A percentile compares a stretch with the other conserved stretches of the same genome.
These are phyloP conservation scores for Trametes meyenii DNA, from an alignment of 768 basidiomycete species.

Conservation along the genomic window DNA sequence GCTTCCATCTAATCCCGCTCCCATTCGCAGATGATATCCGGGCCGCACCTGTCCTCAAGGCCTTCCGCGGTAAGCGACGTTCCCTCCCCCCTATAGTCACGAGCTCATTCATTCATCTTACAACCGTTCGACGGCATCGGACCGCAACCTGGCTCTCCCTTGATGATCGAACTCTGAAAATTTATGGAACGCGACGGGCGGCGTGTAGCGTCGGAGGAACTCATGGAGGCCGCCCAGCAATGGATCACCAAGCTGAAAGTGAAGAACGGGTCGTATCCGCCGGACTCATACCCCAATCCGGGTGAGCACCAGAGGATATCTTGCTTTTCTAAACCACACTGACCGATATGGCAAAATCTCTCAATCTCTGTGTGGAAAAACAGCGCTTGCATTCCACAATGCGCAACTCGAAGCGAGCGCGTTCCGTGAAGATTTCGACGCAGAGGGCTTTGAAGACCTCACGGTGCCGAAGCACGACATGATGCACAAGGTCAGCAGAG, in stretches of 20 bases:
- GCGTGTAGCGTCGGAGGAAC: constrained; percentile 65
- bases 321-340: neutral
- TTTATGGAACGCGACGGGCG: neutral
- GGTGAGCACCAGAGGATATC: constrained; percentile 49
- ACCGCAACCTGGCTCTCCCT: constrained; percentile 3
- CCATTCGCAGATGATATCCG: constrained; percentile 96
- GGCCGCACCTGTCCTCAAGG: constrained; percentile 68
- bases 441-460: constrained; percentile 76
- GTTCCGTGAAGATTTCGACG: constrained; percentile 87
- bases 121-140: constrained; percentile 1
- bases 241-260: constrained; percentile 82
- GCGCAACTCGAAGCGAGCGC: constrained; percentile 90
- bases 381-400: constrained; percentile 87
- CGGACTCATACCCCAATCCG: constrained; percentile 90
- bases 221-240: constrained; percentile 65
- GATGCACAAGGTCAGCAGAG: constrained; percentile 71
- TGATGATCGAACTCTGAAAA: constrained; percentile 1
- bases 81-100: constrained; percentile 2
- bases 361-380: neutral
- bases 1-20: constrained; percentile 91
- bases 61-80: constrained; percentile 55
- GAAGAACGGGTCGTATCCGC: constrained; percentile 81
- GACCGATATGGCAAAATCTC: neutral
- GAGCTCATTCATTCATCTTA: constrained; percentile 14
- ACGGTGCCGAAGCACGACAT: constrained; percentile 75